Conservation (phyloP, 2,329 filamentous ascomycete species). For the Lecanicillium sp. region DNA sequence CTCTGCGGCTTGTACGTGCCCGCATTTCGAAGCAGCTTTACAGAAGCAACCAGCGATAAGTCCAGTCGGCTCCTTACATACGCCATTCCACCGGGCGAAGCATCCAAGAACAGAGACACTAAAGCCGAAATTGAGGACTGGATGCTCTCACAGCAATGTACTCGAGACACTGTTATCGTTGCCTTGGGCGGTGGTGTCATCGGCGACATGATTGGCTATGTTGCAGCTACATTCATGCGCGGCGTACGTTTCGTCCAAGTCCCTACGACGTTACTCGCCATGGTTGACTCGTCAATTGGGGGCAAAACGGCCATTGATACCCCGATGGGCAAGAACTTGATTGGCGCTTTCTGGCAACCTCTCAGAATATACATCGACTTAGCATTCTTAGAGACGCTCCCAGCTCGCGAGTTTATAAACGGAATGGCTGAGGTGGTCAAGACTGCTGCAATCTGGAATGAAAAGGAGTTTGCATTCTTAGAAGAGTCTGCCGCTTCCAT, state of each 20-base stretch:
- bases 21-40: conserved; percentile 49
- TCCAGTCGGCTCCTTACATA: conserved; percentile 70
- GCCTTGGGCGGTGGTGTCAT: conserved; percentile 94
- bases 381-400: conserved; percentile 81
- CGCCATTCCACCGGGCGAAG: conserved; percentile 82
- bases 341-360: conserved; percentile 96
- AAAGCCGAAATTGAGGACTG: conserved; percentile 97
- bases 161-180: conserved; percentile 88
- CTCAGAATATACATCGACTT: conserved; percentile 91
- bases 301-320: conserved; percentile 98
- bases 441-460: conserved; percentile 94
- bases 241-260: conserved; percentile 95
- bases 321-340: conserved; percentile 88
- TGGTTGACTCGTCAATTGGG: conserved; percentile 98
- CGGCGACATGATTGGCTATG: conserved; percentile 95
- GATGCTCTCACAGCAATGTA: conserved; percentile 88
- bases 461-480: conserved; percentile 73
- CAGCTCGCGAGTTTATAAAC: conserved; percentile 89
- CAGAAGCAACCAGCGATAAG: conserved; percentile 18
- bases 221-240: conserved; percentile 97
- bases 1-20: conserved; percentile 73
- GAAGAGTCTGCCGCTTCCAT: conserved; percentile 76
- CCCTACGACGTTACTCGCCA: conserved; percentile 85
- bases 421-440: conserved; percentile 98
- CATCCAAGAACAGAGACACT: conserved; percentile 84